These are phyloP conservation scores for Blepharisma stoltei DNA, from an alignment of 73 alveolate species.

Conservation along the genomic window DNA sequence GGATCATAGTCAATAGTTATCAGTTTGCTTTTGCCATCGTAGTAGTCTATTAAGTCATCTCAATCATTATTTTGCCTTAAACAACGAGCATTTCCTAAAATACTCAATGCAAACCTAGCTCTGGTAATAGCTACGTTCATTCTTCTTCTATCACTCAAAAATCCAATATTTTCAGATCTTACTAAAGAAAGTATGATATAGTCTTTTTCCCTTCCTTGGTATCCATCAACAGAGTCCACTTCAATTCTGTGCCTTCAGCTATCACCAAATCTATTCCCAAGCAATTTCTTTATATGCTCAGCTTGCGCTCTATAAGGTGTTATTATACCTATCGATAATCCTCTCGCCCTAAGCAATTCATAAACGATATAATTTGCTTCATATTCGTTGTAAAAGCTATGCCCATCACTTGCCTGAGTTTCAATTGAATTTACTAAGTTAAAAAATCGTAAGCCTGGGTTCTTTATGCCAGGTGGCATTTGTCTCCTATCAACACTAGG, in stretches of 20 bases:
- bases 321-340: slow-evolving; percentile 43
- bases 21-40: not conserved
- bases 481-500: not conserved
- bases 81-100: slow-evolving; percentile 31
- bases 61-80: slow-evolving; percentile 63
- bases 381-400: too few species aligned
- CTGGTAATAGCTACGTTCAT: slow-evolving; percentile 99
- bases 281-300: slow-evolving; percentile 18
- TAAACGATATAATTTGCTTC: not conserved
- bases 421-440: not conserved
- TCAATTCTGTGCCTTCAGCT: slow-evolving; percentile 70
- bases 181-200: slow-evolving; percentile 97
- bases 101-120: slow-evolving; percentile 74
- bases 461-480: not conserved
- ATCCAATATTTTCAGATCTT: slow-evolving; percentile 96
- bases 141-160: slow-evolving; percentile 98
- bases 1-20: not conserved
- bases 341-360: not conserved
- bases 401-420: not conserved
- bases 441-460: not conserved
- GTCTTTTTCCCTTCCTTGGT: slow-evolving; percentile 99
- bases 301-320: slow-evolving; percentile 54
- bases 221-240: slow-evolving; percentile 99
- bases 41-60: slow-evolving; percentile 52
- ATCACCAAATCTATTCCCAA: slow-evolving; percentile 29